Evolutionary conservation across 129 eudicot genomes (phyloP).

Genomic region (Tagetes erecta): DNA sequence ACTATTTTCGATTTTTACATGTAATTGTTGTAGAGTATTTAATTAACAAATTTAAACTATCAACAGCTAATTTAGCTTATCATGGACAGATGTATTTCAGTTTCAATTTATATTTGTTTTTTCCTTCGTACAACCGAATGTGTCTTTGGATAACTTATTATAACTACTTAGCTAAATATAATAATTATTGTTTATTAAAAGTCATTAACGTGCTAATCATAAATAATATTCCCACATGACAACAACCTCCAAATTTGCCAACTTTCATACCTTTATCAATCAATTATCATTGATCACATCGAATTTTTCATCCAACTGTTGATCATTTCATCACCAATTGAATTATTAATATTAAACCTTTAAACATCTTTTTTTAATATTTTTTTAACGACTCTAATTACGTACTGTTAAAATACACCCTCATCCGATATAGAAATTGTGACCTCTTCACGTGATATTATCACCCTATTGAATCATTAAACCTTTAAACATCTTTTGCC

Average conservation of each 20-base stretch:
- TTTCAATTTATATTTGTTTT: not conserved
- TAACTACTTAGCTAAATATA: not conserved
- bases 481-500: no score
- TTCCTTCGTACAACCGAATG: slow-evolving; percentile 12
- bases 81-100: slow-evolving; percentile 19
- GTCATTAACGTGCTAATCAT: slow-evolving; percentile 17
- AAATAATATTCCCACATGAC: slow-evolving; percentile 28
- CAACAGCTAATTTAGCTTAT: slow-evolving; percentile 18
- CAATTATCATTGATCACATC: slow-evolving; percentile 9
- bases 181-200: not conserved
- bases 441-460: no score
- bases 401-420: no score
- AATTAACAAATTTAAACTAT: not conserved
- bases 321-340: slow-evolving; percentile 13
- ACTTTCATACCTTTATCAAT: slow-evolving; percentile 21
- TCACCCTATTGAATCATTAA: no score
- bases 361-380: not conserved
- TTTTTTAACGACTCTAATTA: no score
- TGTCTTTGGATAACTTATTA: not conserved
- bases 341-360: not conserved
- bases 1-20: no score
- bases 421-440: no score
- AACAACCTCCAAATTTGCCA: slow-evolving; percentile 20
- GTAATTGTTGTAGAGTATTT: no score
- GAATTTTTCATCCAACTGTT: slow-evolving; percentile 24